Evolutionary conservation across 257 asterid species (phyloP).

Genomic region (Solanum piurae): DNA sequence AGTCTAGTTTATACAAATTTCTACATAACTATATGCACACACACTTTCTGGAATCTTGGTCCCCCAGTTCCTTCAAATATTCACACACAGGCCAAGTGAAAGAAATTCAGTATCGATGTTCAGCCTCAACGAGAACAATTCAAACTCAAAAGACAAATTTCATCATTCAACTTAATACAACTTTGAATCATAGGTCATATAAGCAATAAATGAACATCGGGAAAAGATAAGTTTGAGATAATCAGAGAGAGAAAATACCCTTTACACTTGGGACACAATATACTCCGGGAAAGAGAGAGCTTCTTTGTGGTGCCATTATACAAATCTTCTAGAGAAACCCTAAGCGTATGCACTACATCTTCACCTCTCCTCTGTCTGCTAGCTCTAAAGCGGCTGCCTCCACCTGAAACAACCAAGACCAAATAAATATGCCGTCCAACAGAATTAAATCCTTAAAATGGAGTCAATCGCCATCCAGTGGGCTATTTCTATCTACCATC

Average conservation of each 20-base stretch:
- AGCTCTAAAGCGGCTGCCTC: conserved; percentile 15
- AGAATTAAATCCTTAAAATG: background rate
- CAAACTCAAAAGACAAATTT: background rate
- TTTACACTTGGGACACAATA: conserved; percentile 40
- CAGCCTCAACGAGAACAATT: background rate
- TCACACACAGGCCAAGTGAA: background rate
- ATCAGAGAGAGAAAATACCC: conserved; percentile 23
- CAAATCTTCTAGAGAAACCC: conserved; percentile 43
- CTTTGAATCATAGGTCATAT: background rate
- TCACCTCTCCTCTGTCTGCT: conserved; percentile 29
- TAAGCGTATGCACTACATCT: conserved; percentile 33
- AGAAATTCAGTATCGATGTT: background rate
- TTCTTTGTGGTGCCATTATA: conserved; percentile 40
- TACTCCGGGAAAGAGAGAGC: conserved; percentile 31
- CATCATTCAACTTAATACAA: background rate
- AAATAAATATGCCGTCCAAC: background rate
- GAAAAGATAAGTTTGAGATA: background rate
- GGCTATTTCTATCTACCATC: background rate
- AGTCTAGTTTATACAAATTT: background rate
- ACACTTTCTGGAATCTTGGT: background rate
- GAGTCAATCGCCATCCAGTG: background rate
- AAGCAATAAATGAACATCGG: background rate
- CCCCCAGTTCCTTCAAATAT: background rate
- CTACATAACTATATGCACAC: background rate
- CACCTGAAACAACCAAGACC: conserved; percentile 5